These are phyloP conservation scores for Termitomyces sp. DNA, from an alignment of 768 basidiomycete species.

Conservation along the genomic window DNA sequence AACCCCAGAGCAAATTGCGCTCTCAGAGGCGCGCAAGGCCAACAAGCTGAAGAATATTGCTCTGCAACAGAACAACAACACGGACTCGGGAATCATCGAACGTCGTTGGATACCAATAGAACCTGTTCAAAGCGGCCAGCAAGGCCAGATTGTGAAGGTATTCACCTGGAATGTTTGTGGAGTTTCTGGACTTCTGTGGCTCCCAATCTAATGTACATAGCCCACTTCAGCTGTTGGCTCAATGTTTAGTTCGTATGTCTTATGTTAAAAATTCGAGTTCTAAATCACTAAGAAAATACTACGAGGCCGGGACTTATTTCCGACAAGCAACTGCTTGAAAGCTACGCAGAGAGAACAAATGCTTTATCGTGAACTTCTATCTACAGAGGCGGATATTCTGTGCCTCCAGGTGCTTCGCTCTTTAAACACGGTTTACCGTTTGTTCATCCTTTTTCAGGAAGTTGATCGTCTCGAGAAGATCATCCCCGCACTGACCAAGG, in stretches of 20 bases:
- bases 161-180: slow-evolving; percentile 82
- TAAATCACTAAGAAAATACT: neutral
- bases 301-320: slow-evolving; percentile 75
- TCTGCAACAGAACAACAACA: slow-evolving; percentile 8
- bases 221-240: slow-evolving; percentile 59
- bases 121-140: slow-evolving; percentile 12
- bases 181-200: neutral
- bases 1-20: slow-evolving; percentile 53
- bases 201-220: slow-evolving; percentile 9
- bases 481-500: slow-evolving; percentile 56
- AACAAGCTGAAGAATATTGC: slow-evolving; percentile 22
- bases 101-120: slow-evolving; percentile 36
- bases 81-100: slow-evolving; percentile 23
- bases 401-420: slow-evolving; percentile 67
- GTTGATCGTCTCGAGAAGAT: slow-evolving; percentile 78
- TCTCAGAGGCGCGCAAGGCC: slow-evolving; percentile 46
- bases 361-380: slow-evolving; percentile 70
- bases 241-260: slow-evolving; percentile 71
- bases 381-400: slow-evolving; percentile 70
- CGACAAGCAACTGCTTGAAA: slow-evolving; percentile 81
- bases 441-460: slow-evolving; percentile 47
- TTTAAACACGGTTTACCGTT: neutral
- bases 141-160: slow-evolving; percentile 41
- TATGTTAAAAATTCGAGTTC: neutral
- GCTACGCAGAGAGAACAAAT: slow-evolving; percentile 67